Conservation (phyloP, 345 rosid genomes). For the Hypericum androsaemum region DNA sequence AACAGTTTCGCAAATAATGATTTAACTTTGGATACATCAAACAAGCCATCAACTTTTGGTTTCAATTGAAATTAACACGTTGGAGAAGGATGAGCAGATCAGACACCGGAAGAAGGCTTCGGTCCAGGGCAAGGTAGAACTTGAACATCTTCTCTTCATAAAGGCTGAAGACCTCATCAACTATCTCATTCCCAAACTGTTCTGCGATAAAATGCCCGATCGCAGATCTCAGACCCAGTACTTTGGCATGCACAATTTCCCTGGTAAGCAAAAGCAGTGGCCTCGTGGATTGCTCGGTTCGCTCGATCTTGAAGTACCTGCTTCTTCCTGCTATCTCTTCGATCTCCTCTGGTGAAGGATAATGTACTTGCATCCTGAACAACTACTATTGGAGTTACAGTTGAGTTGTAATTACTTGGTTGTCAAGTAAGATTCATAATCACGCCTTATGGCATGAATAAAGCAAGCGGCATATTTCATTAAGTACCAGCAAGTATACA, state of each 20-base stretch:
- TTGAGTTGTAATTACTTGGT: too few species aligned
- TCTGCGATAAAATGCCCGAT: conserved; percentile 1
- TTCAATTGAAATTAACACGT: too few species aligned
- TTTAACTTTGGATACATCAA: too few species aligned
- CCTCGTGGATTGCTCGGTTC: background rate
- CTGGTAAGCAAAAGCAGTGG: background rate
- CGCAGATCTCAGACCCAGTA: background rate
- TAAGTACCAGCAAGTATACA: too few species aligned
- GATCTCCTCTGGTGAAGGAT: background rate
- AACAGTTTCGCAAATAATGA: too few species aligned
- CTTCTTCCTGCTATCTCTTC: conserved; percentile 1
- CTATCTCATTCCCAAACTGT: conserved; percentile 3
- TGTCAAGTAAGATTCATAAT: too few species aligned
- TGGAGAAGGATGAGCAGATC: too few species aligned
- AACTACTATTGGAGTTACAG: background rate
- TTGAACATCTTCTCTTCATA: background rate
- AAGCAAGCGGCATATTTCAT: background rate
- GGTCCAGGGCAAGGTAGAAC: too few species aligned
- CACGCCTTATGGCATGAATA: conserved; percentile 6
- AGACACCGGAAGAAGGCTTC: too few species aligned
- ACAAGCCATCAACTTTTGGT: too few species aligned
- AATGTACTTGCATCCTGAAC: background rate
- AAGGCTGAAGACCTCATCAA: background rate
- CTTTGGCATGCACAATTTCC: background rate
- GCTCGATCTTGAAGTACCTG: background rate